phyloP scores from a whole-genome alignment of 192 early-diverging fungal species.

The Haplosporangium gracile region DNA sequence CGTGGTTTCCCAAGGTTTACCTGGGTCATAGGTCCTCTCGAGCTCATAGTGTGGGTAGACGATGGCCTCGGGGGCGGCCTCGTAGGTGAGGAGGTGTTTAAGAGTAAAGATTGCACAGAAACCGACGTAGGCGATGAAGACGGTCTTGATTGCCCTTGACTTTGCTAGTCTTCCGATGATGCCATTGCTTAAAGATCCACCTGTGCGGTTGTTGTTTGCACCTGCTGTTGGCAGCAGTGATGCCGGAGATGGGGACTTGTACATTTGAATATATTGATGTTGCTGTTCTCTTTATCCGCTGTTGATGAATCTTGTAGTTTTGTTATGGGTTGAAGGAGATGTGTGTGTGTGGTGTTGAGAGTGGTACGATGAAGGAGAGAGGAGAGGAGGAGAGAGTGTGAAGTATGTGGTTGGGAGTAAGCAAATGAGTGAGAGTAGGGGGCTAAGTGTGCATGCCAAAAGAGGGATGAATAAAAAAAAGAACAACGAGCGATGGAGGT shows the following conservation, averaged over 20 bases:
- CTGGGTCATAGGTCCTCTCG: slow-evolving; percentile 37
- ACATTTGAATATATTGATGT: not conserved
- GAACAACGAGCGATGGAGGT: too few relatives aligned
- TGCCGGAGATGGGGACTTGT: not conserved
- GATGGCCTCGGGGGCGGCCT: slow-evolving; percentile 21
- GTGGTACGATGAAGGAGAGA: not conserved
- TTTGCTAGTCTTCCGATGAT: slow-evolving; percentile 21
- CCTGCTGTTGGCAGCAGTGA: slow-evolving; percentile 29
- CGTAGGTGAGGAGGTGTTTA: slow-evolving; percentile 37
- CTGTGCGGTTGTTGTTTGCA: not conserved
- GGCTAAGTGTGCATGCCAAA: not conserved
- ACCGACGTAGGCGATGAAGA: slow-evolving; percentile 36
- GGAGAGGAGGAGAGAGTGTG: not conserved
- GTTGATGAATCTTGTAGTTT: too few relatives aligned
- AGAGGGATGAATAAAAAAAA: not conserved
- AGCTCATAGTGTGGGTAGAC: slow-evolving; percentile 49
- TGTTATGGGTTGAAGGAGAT: not conserved
- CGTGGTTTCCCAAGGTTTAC: not conserved
- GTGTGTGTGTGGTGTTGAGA: not conserved
- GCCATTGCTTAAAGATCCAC: not conserved
- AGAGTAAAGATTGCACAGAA: slow-evolving; percentile 15
- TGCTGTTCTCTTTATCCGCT: not conserved
- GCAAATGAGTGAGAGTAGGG: not conserved
- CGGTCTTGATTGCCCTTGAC: slow-evolving; percentile 25
- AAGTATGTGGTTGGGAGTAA: not conserved